Evolutionary conservation across 2,329 filamentous ascomycete genomes (phyloP), one percentile per base, ranked within the genome.

Genomic region (Colletotrichum sidae): DNA sequence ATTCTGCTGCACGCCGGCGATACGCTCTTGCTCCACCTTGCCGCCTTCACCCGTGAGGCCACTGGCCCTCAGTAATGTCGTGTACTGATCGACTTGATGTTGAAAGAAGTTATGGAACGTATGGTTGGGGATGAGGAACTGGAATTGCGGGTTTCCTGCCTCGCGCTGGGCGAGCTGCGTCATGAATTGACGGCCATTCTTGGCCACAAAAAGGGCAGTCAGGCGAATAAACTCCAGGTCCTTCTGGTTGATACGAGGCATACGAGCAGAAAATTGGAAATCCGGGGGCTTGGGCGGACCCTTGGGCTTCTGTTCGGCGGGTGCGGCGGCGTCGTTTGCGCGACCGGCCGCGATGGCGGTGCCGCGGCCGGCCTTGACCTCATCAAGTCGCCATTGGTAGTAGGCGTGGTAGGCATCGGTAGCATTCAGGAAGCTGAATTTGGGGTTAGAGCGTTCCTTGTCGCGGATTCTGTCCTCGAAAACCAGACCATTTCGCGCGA

Each of bases 101-200:
- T 93, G 92, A 79, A 97, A 98, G 81, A 96, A 98, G 76, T 95
- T 94, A 81, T 98, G 94, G 68, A 97, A 90, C 73, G 93, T 97
- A 82, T 99, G 96, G 73, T 97, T 96, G 13, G 94, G 93, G 58
- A 95, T 90, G 57, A 99, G 84, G 75, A 99, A 99, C 78, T 97
- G 94, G 77, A 98, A 99, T 76, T 99, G 95, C 70, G 90, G 94
- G 78, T 97, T 98, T 73, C 91, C 88, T 15, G 92, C 87, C 81
- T 99, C 95, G 70, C 93, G 89, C 79, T 97, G 95, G 33, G 92
- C 93, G 68, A 99, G 82, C 59, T 91, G 88, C 25, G 94, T 97
- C 87, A 97, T 93, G 80, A 96, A 99, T 67, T 91, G 90, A 67
- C 94, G 90, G 12, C 96, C 96, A 73, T 97, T 95, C 79, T 95